Conservation (phyloP, 257 asterid species). For the Forsythia suspensa region DNA sequence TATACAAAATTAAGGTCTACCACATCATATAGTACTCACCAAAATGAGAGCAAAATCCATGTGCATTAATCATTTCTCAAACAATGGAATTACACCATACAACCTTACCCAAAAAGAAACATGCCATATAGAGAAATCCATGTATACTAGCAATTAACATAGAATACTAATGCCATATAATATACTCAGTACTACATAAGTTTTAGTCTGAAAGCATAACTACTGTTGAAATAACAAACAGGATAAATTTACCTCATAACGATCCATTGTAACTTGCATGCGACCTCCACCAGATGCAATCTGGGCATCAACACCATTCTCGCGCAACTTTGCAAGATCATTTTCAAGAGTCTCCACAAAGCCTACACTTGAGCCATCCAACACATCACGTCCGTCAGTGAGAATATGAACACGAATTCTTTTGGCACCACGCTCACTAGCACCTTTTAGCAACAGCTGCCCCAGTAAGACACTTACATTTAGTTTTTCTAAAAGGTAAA, state of each 20-base stretch:
- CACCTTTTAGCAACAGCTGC: conserved; percentile 91
- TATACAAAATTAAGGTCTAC: not conserved
- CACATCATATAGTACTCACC: not conserved
- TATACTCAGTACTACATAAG: not conserved
- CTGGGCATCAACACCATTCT: conserved; percentile 80
- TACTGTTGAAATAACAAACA: not conserved
- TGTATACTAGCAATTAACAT: not conserved
- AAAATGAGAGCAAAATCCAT: not conserved
- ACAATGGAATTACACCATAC: not conserved
- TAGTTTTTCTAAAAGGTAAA: conserved; percentile 4
- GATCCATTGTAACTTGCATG: conserved; percentile 96
- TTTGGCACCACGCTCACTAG: conserved; percentile 81
- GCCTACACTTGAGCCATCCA: conserved; percentile 91
- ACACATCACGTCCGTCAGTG: conserved; percentile 95
- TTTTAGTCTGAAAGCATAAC: not conserved
- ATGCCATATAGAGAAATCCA: not conserved
- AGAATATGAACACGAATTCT: conserved; percentile 86
- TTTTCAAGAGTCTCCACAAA: conserved; percentile 81
- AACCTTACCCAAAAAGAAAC: not conserved
- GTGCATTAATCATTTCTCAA: not conserved
- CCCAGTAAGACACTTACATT: conserved; percentile 15
- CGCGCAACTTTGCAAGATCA: conserved; percentile 71
- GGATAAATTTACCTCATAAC: conserved; percentile 68
- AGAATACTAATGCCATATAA: not conserved
- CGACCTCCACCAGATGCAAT: conserved; percentile 99